Conservation (phyloP, 2,329 filamentous ascomycete species). For the Fonsecaea erecta region DNA sequence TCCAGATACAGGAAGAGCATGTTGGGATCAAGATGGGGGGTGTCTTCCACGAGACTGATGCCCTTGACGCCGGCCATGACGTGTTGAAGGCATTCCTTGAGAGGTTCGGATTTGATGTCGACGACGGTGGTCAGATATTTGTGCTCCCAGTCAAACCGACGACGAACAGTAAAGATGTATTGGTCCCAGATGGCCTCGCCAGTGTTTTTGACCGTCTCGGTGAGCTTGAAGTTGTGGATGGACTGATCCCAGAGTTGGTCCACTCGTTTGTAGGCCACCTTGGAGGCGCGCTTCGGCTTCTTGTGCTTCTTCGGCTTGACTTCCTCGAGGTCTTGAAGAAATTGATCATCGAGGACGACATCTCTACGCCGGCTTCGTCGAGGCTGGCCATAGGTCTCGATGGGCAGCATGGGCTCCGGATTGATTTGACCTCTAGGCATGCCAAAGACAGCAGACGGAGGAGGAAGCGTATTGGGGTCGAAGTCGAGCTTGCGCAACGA, state of each 20-base stretch:
- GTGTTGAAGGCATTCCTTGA: conserved; percentile 71
- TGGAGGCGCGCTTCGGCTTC: conserved; percentile 53
- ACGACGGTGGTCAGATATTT: conserved; percentile 76
- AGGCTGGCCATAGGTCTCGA: conserved; percentile 1
- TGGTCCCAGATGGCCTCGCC: conserved; percentile 72
- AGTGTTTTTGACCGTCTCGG: conserved; percentile 68
- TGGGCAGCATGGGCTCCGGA: conserved; percentile 1
- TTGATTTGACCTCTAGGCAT: conserved; percentile 6
- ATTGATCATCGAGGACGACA: background rate
- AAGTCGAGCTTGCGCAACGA: conserved; percentile 19
- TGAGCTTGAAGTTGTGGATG: conserved; percentile 69
- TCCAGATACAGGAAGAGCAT: conserved; percentile 77
- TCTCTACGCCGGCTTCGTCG: conserved; percentile 2
- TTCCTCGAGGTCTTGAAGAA: conserved; percentile 33
- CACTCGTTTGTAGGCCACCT: conserved; percentile 70
- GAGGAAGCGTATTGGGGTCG: conserved; percentile 1
- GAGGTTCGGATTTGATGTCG: conserved; percentile 81
- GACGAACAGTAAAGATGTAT: conserved; percentile 80
- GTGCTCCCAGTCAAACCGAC: conserved; percentile 82
- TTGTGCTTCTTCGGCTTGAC: conserved; percentile 39
- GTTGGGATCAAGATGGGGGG: conserved; percentile 73
- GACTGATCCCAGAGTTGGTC: conserved; percentile 64
- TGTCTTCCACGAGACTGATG: conserved; percentile 78
- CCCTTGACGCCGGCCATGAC: conserved; percentile 78
- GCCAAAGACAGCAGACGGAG: background rate